Evolutionary conservation across 164 flowering plant species (phyloP).

Genomic region (Magnolia kwangsiensis): DNA sequence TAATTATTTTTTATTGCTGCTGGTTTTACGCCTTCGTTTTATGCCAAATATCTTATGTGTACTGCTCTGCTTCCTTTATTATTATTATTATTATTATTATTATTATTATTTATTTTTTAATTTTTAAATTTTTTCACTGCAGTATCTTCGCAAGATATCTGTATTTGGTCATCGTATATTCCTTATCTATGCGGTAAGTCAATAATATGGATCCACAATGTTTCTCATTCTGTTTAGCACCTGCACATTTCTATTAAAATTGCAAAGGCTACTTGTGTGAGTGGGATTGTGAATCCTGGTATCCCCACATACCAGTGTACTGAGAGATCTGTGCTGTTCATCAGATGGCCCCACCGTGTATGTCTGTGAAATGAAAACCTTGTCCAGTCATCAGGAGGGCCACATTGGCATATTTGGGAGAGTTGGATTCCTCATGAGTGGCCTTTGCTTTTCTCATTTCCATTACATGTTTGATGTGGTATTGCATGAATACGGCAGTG

Average conservation of each 20-base stretch:
- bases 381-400: neutral
- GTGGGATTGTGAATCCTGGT: neutral
- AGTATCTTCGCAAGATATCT: conserved; percentile 98
- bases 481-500: neutral
- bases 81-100: no score
- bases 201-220: neutral
- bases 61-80: neutral
- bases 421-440: neutral
- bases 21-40: neutral
- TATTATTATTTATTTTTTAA: no score
- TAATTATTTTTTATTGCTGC: neutral
- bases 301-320: neutral
- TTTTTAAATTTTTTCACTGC: conserved; percentile 26
- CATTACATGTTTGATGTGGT: neutral
- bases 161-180: conserved; percentile 89
- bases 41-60: conserved; percentile 7
- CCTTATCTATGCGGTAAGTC: conserved; percentile 85
- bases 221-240: neutral
- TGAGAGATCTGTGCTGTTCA: neutral
- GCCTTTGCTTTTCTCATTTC: neutral
- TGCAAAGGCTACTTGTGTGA: no score
- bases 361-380: neutral
- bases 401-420: no score
- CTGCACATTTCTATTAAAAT: no score
- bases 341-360: neutral